phyloP scores from a whole-genome alignment of 768 basidiomycete species.

The Tubosaeta brunneosetosa region DNA sequence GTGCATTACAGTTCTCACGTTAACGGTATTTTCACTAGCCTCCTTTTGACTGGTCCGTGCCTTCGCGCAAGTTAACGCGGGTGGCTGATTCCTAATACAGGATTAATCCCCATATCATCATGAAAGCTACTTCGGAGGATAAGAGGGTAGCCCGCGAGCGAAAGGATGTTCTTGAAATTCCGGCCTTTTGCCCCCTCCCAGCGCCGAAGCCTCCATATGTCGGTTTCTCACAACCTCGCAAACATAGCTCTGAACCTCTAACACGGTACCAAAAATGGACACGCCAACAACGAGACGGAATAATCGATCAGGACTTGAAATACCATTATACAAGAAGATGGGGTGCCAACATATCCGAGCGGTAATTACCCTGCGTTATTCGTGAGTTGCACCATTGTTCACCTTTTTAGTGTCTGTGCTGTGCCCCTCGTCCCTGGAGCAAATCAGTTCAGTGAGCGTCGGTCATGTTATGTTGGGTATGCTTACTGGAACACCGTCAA shows the following conservation, averaged over 20 bases:
- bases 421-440: slow-evolving; percentile 51
- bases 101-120: slow-evolving; percentile 51
- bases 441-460: slow-evolving; percentile 45
- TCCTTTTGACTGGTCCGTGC: slow-evolving; percentile 60
- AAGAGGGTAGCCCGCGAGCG: slow-evolving; percentile 34
- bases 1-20: slow-evolving; percentile 6
- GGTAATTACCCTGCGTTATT: slow-evolving; percentile 32
- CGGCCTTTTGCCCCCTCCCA: slow-evolving; percentile 39
- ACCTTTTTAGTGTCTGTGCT: slow-evolving; percentile 40
- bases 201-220: slow-evolving; percentile 21
- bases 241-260: slow-evolving; percentile 42
- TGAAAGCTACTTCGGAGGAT: slow-evolving; percentile 33
- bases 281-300: slow-evolving; percentile 24
- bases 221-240: slow-evolving; percentile 44
- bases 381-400: not conserved
- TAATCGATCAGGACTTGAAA: slow-evolving; percentile 31
- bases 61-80: not conserved
- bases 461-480: not conserved
- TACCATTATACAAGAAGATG: slow-evolving; percentile 56
- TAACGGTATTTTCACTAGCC: slow-evolving; percentile 37
- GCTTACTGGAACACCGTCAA: slow-evolving; percentile 14
- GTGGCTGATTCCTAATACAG: slow-evolving; percentile 29
- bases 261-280: slow-evolving; percentile 41
- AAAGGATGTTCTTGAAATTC: slow-evolving; percentile 36
- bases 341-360: slow-evolving; percentile 42